Evolutionary conservation across 1,284 basidiomycete genomes (phyloP), one percentile per base, ranked within the genome.

Genomic region (Schizopora paradoxa): DNA sequence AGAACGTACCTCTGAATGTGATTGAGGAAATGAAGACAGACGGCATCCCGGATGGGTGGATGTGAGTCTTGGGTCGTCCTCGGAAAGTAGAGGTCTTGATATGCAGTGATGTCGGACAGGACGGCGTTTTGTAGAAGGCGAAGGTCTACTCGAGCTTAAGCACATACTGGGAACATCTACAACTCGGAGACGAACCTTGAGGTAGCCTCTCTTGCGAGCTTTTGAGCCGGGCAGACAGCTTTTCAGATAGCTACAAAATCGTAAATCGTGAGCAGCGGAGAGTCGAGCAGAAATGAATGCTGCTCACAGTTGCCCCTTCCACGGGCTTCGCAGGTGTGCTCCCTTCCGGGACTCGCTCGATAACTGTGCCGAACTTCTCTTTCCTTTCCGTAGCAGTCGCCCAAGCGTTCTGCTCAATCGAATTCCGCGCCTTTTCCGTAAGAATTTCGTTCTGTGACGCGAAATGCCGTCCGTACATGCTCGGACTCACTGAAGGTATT

Each of bases 1-100:
- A 25, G 23, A 45, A 51, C 76, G 51, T 58, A 91, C 92, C 86
- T 94, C 43, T 81, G 78, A 40, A 93, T 75, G 65, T 96, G 92
- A 57, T 93, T 90, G 42, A 95, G 61, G 1, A 77, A 76, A 61
- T 95, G 91, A 6, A 93, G 66, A 3, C 86, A 68, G 1, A 82
- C 72, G 1, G 78, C 78, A 56, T 89, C 79, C 31, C 88, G 76
- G 29, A 79, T 68, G 13, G 64, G 65, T 52, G 68, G 67, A 45
- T 75, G 72, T 2, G 70, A 69, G 16, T 79, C 76, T 45, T 79
- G 63, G 7, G 77, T 66, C 35, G 80, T 69, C 5, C 75, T 74
- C 26, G 90, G 74, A 21, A 86, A 61, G 58, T 86, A 88, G 23
- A 94, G 58, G 60, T 96, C 91, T 51, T 78, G 72, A 52, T 91